Evolutionary conservation across 345 rosid species (phyloP).

Genomic region (Eucalyptus melliodora): DNA sequence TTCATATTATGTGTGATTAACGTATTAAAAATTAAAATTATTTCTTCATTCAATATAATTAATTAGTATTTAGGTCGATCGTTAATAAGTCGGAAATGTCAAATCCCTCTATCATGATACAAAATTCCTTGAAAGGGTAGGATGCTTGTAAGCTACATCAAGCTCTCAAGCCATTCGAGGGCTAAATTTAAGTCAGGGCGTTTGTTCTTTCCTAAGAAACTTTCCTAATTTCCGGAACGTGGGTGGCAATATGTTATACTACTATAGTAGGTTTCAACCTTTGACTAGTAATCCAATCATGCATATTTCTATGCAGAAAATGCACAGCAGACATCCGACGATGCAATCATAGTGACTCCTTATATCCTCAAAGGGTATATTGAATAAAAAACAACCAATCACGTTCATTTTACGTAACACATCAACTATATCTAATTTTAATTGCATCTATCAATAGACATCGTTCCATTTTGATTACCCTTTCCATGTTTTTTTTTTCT

Average conservation of each 20-base stretch:
- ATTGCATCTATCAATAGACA: background rate
- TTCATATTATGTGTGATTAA: background rate
- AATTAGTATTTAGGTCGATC: fast-evolving
- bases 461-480: background rate
- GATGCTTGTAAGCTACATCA: background rate
- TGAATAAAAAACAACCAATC: background rate
- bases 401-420: no score
- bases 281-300: background rate
- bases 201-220: background rate
- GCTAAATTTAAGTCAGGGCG: background rate
- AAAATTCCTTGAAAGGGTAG: background rate
- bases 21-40: background rate
- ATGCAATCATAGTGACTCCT: background rate
- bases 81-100: background rate
- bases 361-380: background rate
- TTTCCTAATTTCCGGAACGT: background rate
- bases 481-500: background rate
- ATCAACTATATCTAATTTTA: background rate
- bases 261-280: background rate
- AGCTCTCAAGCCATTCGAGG: background rate
- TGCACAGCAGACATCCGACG: background rate
- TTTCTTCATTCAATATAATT: background rate
- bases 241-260: background rate
- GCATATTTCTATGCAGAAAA: background rate
- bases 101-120: background rate